Conservation (phyloP, 176 grass and related monocot species). For the Chloris gayana region DNA sequence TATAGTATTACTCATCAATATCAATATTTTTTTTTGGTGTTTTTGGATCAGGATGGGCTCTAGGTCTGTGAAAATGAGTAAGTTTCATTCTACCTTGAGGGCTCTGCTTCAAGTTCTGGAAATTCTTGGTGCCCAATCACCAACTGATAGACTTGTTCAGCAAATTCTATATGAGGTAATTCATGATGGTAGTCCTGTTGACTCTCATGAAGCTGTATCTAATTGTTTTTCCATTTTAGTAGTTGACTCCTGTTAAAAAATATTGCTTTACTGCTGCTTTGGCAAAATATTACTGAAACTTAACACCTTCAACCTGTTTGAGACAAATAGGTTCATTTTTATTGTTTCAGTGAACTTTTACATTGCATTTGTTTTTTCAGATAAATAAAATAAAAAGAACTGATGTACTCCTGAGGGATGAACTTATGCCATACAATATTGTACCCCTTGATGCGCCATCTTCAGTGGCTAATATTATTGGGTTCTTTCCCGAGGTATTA, state of each 20-base stretch:
- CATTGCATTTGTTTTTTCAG: conserved; percentile 33
- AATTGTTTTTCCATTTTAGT: no score
- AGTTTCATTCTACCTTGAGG: conserved; percentile 75
- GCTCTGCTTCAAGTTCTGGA: conserved; percentile 83
- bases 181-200: no score
- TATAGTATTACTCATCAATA: no score
- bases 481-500: conserved; percentile 85
- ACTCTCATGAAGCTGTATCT: no score
- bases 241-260: no score
- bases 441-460: conserved; percentile 84
- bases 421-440: conserved; percentile 88
- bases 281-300: no score
- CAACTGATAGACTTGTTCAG: conserved; percentile 53
- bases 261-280: no score
- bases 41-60: conserved; percentile 52
- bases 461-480: conserved; percentile 81
- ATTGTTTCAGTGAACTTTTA: background rate
- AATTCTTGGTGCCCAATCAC: conserved; percentile 60
- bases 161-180: conserved; percentile 26
- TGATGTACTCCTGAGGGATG: conserved; percentile 71
- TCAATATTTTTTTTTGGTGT: no score
- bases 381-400: conserved; percentile 77
- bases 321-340: no score
- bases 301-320: no score
- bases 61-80: conserved; percentile 71